Evolutionary conservation across 768 basidiomycete genomes (phyloP).

Genomic region (Myochromella boudieri): DNA sequence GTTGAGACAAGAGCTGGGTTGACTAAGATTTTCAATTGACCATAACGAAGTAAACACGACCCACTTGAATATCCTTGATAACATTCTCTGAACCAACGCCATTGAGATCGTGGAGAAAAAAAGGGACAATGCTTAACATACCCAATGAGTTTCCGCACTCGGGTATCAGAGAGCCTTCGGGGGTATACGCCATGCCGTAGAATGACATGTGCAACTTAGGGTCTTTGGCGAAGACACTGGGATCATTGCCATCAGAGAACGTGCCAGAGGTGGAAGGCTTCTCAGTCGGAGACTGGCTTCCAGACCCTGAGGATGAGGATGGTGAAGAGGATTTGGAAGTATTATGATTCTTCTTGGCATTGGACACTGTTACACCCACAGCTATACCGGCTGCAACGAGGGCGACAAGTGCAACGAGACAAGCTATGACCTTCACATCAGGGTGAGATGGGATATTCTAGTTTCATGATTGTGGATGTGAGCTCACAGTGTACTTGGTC

Average conservation of each 20-base stretch:
- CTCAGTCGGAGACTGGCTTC: constrained; percentile 3
- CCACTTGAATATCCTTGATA: constrained; percentile 70
- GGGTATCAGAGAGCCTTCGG: constrained; percentile 64
- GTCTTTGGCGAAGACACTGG: constrained; percentile 72
- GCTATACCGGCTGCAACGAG: constrained; percentile 56
- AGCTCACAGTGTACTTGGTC: constrained; percentile 60
- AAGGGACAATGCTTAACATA: constrained; percentile 18
- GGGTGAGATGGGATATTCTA: background rate
- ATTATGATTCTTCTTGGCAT: constrained; percentile 58
- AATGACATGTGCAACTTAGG: constrained; percentile 65
- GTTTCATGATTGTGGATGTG: background rate
- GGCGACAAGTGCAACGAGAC: constrained; percentile 43
- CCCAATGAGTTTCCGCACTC: constrained; percentile 59
- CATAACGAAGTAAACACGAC: constrained; percentile 6
- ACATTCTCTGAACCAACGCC: constrained; percentile 44
- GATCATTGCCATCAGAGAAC: no score
- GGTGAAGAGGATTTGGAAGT: constrained; percentile 28
- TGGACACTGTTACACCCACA: constrained; percentile 64
- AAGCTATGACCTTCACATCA: constrained; percentile 48
- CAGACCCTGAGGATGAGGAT: no score
- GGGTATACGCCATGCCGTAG: constrained; percentile 88
- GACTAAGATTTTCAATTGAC: constrained; percentile 12
- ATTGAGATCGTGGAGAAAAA: background rate
- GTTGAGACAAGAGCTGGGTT: constrained; percentile 73
- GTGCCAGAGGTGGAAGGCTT: constrained; percentile 9